A percentile compares a stretch with the other conserved stretches of the same genome.
phyloP scores from a whole-genome alignment of 2,329 filamentous ascomycete genomes.

The Xylaria hypoxylon region DNA sequence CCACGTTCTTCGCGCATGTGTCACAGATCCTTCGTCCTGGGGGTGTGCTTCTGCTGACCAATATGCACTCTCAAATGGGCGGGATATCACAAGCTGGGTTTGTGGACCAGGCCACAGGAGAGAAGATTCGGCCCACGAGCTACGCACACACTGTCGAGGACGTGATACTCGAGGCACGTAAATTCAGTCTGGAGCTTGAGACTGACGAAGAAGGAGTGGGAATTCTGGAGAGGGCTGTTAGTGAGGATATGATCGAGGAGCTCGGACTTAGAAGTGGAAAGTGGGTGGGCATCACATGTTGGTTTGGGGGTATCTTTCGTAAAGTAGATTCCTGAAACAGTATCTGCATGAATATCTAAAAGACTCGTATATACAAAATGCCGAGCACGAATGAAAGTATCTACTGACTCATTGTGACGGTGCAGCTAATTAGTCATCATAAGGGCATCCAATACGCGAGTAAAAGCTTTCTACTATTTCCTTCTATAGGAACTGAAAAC shows the following conservation, averaged over 20 bases:
- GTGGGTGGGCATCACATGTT: constrained; percentile 69
- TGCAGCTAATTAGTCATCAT: no score
- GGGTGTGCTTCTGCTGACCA: constrained; percentile 69
- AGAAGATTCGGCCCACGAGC: constrained; percentile 70
- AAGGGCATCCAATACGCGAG: no score
- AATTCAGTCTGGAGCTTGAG: constrained; percentile 58
- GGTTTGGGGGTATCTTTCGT: constrained; percentile 64
- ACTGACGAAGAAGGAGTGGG: constrained; percentile 47
- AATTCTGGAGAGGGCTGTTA: constrained; percentile 57
- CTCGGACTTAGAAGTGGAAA: constrained; percentile 72
- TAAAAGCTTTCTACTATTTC: no score
- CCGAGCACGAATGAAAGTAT: no score
- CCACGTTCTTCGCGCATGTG: constrained; percentile 61
- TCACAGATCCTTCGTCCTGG: constrained; percentile 58
- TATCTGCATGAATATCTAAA: neutral
- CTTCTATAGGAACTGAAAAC: no score
- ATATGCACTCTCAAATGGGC: constrained; percentile 77
- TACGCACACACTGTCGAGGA: constrained; percentile 66
- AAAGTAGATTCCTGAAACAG: constrained; percentile 34
- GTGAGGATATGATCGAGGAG: constrained; percentile 66
- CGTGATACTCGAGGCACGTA: constrained; percentile 61
- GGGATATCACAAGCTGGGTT: constrained; percentile 70
- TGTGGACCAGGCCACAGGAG: constrained; percentile 61
- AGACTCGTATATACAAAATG: neutral
- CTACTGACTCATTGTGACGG: no score